Conservation (phyloP, 805 yeast species). For the Candida silvatica region DNA sequence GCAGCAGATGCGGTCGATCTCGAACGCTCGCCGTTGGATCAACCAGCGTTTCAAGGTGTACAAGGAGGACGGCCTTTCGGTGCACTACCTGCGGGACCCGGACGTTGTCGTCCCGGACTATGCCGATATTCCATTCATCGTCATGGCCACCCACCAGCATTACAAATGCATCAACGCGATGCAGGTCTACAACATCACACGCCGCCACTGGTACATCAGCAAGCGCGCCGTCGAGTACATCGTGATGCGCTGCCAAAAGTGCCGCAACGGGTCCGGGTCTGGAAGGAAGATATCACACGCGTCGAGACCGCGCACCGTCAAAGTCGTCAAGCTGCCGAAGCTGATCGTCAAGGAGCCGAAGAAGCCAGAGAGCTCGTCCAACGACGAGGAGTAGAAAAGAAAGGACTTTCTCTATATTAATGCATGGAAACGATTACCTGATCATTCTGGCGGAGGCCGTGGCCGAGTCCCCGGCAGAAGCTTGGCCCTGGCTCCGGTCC, state of each 20-base stretch:
- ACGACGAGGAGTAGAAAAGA: no score
- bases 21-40: constrained; percentile 25
- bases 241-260: constrained; percentile 13
- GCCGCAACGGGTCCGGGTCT: no score
- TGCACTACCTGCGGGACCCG: constrained; percentile 20
- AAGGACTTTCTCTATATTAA: no score
- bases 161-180: constrained; percentile 14
- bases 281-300: no score
- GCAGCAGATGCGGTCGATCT: constrained; percentile 22
- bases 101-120: constrained; percentile 22
- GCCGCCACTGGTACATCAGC: constrained; percentile 23
- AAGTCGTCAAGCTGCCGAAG: not conserved
- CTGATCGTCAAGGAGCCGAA: not conserved
- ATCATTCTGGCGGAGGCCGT: constrained; percentile 13
- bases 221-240: constrained; percentile 20
- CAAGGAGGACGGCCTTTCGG: constrained; percentile 11
- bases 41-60: constrained; percentile 23
- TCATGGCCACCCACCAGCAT: constrained; percentile 21
- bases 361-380: not conserved
- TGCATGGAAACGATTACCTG: constrained; percentile 5
- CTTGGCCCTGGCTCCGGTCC: constrained; percentile 1
- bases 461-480: constrained; percentile 13
- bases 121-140: constrained; percentile 20
- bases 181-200: constrained; percentile 19
- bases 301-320: no score